A percentile compares a stretch with the other conserved stretches of the same genome.
phyloP scores from a whole-genome alignment of 1,284 basidiomycete species.

The Gomphus sp. region DNA sequence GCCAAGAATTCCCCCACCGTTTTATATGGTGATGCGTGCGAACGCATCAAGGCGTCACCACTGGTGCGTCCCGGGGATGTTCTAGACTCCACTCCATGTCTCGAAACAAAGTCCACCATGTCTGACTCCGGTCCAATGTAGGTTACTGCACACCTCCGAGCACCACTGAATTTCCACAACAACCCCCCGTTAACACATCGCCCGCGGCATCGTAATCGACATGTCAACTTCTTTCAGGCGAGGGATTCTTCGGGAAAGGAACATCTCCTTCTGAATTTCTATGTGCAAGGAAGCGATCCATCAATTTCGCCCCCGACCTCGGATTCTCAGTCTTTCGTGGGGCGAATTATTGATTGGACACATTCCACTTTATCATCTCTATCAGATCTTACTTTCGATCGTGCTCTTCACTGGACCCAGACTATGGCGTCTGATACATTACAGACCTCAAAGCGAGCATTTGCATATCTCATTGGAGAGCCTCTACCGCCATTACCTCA shows the following conservation, averaged over 20 bases:
- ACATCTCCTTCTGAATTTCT: slow-evolving; percentile 76
- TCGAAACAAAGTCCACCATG: neutral
- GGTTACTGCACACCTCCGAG: slow-evolving; percentile 57
- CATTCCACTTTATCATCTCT: slow-evolving; percentile 30
- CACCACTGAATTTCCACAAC: slow-evolving; percentile 64
- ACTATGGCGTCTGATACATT: slow-evolving; percentile 28
- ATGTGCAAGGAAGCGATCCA: slow-evolving; percentile 48
- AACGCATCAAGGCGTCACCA: slow-evolving; percentile 68
- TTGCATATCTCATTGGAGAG: slow-evolving; percentile 63
- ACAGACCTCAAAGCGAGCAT: slow-evolving; percentile 43
- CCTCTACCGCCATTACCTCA: slow-evolving; percentile 18
- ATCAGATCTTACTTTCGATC: slow-evolving; percentile 45
- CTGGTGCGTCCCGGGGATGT: slow-evolving; percentile 34
- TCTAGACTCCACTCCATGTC: slow-evolving; percentile 1
- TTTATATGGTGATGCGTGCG: slow-evolving; percentile 79
- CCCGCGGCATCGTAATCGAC: slow-evolving; percentile 70
- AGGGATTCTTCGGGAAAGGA: slow-evolving; percentile 62
- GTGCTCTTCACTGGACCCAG: slow-evolving; percentile 36
- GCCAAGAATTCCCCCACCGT: slow-evolving; percentile 90
- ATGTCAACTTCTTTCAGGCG: slow-evolving; percentile 65
- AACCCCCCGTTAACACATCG: slow-evolving; percentile 61
- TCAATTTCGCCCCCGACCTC: slow-evolving; percentile 34
- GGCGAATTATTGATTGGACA: slow-evolving; percentile 24
- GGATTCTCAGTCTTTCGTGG: slow-evolving; percentile 20
- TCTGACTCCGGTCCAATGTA: slow-evolving; percentile 22